Evolutionary conservation across 306 rosid species (phyloP).

Genomic region (Cicer pinnatifidum): DNA sequence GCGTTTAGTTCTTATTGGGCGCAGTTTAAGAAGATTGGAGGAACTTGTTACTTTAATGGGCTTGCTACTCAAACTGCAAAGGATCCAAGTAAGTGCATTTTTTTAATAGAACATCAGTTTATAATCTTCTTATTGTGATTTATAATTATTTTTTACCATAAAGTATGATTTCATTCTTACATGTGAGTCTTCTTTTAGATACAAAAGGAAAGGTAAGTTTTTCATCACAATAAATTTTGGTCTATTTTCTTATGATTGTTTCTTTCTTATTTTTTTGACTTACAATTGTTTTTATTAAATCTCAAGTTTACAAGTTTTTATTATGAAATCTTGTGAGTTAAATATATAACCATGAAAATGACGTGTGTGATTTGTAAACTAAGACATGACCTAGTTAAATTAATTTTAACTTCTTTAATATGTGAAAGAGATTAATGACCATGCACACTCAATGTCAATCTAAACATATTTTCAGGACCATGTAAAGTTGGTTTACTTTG

Average conservation of each 20-base stretch:
- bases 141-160: background rate
- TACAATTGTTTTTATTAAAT: no score
- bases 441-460: no score
- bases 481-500: no score
- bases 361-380: background rate
- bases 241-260: background rate
- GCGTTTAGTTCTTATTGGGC: slow-evolving; percentile 92
- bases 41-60: slow-evolving; percentile 75
- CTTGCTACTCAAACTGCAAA: slow-evolving; percentile 63
- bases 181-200: no score
- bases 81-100: slow-evolving; percentile 73
- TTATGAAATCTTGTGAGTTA: background rate
- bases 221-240: background rate
- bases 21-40: slow-evolving; percentile 67
- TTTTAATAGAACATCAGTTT: background rate
- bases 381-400: no score
- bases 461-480: no score
- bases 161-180: no score
- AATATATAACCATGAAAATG: background rate
- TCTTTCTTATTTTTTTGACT: no score
- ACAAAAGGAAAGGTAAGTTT: no score
- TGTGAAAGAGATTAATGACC: no score
- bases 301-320: no score
- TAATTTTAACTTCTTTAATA: no score
- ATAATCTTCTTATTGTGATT: background rate